Evolutionary conservation across 2,329 filamentous ascomycete species (phyloP), one percentile per base, ranked within the genome.

Genomic region (Fusarium albosuccineum): DNA sequence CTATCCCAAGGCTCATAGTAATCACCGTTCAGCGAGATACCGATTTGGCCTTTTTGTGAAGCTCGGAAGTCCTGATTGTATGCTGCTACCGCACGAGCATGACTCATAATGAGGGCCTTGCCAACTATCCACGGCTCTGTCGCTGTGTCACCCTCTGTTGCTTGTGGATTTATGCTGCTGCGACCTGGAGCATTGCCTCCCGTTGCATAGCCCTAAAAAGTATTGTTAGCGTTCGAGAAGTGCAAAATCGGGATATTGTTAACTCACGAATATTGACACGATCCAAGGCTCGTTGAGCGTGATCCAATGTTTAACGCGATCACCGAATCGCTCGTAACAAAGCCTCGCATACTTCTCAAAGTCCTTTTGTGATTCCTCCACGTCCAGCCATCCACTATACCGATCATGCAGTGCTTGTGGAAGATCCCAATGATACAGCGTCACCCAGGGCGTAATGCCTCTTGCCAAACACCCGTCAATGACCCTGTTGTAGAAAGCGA

Each of bases 361-460:
- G 56, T 80, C 79, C 6, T 67, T 66, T 13, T 75, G 70, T 0
- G 74, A 74, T 49, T 79, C 69, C 2, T 72, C 66, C 6, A 73
- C 73, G 36, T 79, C 68, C 6, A 80, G 40, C 70, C 74, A 75
- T 0, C 78, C 79, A 1, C 78, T 76, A 6, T 81, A 81, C 0
- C 78, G 70, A 22, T 79, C 75, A 33, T 81, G 72, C 0, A 81
- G 72, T 0, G 49, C 73, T 13, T 78, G 77, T 0, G 79, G 79
- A 0, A 78, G 62, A 13, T 91, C 88, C 88, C 88, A 91, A 73
- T 91, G 89, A 70, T 86, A 90, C 1, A 91, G 79, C 0, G 89
- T 91, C 39, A 89, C 80, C 74, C 89, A 83, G 0, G 89, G 88
- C 33, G 82, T 82, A 63, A 91, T 89, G 22, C 83, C 86, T 10